Conservation (phyloP, 140 eudicot species). For the Erigeron philadelphicus region DNA sequence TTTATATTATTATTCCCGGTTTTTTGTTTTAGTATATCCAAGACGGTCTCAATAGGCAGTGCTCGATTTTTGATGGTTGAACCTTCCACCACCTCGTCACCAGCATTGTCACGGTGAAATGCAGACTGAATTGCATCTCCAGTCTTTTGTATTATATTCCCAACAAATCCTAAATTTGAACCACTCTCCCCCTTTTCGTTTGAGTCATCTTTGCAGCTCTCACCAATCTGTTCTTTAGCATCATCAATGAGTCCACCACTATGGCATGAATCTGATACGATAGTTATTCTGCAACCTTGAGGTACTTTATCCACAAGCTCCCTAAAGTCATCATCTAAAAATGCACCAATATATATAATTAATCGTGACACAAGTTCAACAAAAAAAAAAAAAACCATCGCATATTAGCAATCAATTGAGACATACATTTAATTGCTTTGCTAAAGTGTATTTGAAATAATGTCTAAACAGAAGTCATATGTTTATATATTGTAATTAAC, state of each 20-base stretch:
- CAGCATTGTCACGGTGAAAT: constrained; percentile 26
- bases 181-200: constrained; percentile 17
- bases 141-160: constrained; percentile 40
- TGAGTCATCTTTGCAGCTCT: constrained; percentile 39
- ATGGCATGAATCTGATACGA: constrained; percentile 90
- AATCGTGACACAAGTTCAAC: background rate
- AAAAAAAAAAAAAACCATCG: background rate
- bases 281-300: constrained; percentile 70
- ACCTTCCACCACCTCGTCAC: constrained; percentile 12
- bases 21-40: constrained; percentile 68
- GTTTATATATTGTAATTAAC: background rate
- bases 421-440: background rate
- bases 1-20: constrained; percentile 75
- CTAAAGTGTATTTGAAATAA: background rate
- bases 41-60: constrained; percentile 61
- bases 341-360: background rate
- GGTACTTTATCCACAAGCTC: constrained; percentile 73
- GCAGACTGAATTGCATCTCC: constrained; percentile 49
- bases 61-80: constrained; percentile 40
- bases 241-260: constrained; percentile 84
- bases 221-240: constrained; percentile 90
- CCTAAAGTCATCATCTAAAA: constrained; percentile 76
- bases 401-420: background rate
- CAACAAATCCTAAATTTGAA: constrained; percentile 53
- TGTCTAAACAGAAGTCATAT: background rate